Evolutionary conservation across 352 stramenopile species (phyloP).

Genomic region (Globisporangium nunn): DNA sequence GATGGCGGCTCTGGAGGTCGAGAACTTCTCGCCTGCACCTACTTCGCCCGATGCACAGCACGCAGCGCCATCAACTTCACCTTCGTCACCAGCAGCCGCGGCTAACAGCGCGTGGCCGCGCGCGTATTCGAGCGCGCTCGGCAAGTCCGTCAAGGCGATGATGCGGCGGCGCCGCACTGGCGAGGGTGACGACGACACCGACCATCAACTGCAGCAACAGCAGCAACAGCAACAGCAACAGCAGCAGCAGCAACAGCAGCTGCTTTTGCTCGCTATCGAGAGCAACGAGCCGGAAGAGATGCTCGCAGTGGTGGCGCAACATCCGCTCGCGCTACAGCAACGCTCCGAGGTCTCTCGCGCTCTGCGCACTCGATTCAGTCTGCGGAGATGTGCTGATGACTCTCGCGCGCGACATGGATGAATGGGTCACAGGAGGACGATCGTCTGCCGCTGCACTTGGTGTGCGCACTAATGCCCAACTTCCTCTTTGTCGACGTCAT

Average conservation of each 20-base stretch:
- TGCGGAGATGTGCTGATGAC: too few species aligned
- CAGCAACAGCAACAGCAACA: background rate
- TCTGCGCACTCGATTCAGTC: too few species aligned
- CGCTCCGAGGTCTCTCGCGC: conserved; percentile 17
- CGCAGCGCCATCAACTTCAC: conserved; percentile 2
- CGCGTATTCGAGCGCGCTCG: conserved; percentile 35
- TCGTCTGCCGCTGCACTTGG: conserved; percentile 39
- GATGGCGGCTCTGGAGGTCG: conserved; percentile 8
- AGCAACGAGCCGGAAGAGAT: conserved; percentile 50
- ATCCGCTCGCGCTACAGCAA: conserved; percentile 23
- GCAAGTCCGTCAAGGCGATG: conserved; percentile 53
- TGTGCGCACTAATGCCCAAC: conserved; percentile 39
- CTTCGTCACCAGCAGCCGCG: background rate
- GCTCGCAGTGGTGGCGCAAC: conserved; percentile 23
- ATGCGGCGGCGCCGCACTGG: conserved; percentile 21
- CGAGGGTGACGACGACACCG: background rate
- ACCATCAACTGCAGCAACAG: background rate
- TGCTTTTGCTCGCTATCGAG: conserved; percentile 26
- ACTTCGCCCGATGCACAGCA: background rate
- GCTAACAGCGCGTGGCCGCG: conserved; percentile 8
- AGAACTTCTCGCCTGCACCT: background rate
- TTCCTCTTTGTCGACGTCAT: conserved; percentile 53
- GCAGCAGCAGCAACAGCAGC: conserved; percentile 10
- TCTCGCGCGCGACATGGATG: too few species aligned
- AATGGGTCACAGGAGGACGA: conserved; percentile 20